Evolutionary conservation across 2,329 filamentous ascomycete species (phyloP).

Genomic region (Hypoxylon sp.): DNA sequence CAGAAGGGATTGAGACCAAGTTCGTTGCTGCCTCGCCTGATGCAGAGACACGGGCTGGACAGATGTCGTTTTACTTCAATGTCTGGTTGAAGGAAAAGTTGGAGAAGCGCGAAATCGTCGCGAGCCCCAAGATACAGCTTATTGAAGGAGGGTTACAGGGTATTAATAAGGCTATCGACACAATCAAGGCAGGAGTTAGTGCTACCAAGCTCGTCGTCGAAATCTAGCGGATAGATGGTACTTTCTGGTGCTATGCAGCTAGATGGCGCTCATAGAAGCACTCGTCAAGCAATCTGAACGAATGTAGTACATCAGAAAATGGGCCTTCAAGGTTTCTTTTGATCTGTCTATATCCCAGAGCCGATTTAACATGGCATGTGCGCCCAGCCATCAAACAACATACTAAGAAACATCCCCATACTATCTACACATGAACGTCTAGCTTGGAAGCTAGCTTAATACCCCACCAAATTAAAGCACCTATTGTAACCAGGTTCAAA

Average conservation of each 20-base stretch:
- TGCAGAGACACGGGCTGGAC: constrained; percentile 47
- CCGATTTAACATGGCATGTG: too few species aligned
- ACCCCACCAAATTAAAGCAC: constrained; percentile 46
- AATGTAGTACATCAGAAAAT: background rate
- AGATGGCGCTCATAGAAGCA: too few species aligned
- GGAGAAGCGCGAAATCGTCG: constrained; percentile 45
- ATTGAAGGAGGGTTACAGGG: constrained; percentile 49
- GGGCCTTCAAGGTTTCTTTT: too few species aligned
- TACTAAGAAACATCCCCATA: too few species aligned
- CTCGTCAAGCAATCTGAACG: too few species aligned
- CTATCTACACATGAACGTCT: too few species aligned
- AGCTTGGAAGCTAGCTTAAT: constrained; percentile 42
- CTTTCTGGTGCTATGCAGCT: too few species aligned
- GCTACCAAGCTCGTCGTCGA: constrained; percentile 55
- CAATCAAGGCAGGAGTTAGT: constrained; percentile 50
- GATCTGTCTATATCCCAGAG: too few species aligned
- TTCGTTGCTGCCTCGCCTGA: constrained; percentile 50
- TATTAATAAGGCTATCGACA: constrained; percentile 51
- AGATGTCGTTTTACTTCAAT: constrained; percentile 53
- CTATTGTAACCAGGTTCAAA: constrained; percentile 51
- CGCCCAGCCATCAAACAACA: too few species aligned
- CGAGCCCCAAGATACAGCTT: constrained; percentile 51
- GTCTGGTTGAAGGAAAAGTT: constrained; percentile 49
- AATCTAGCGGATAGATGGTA: too few species aligned
- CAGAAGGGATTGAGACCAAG: constrained; percentile 49